Evolutionary conservation across 148 eudicot genomes (phyloP).

Genomic region (Agrostemma githago): DNA sequence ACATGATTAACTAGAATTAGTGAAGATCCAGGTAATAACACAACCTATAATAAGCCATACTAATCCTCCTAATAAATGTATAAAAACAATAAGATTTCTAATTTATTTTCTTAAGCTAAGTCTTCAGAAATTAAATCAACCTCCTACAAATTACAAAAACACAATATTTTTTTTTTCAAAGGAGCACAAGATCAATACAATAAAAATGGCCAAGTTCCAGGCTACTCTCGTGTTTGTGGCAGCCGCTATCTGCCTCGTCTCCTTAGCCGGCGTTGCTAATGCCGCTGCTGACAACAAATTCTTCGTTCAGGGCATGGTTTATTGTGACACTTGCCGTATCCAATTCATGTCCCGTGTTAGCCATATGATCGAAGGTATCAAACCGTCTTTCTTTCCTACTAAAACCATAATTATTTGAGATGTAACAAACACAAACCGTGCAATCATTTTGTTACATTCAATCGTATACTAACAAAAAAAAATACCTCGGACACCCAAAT

Average conservation of each 20-base stretch:
- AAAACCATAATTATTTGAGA: too few species aligned
- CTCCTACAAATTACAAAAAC: background rate
- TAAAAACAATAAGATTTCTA: conserved; percentile 12
- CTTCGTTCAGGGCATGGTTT: conserved; percentile 31
- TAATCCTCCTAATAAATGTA: conserved; percentile 7
- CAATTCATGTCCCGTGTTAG: conserved; percentile 31
- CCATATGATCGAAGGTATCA: conserved; percentile 24
- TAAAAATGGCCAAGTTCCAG: conserved; percentile 21
- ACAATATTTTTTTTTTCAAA: background rate
- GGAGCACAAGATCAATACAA: background rate
- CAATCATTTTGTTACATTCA: background rate
- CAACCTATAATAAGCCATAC: conserved; percentile 15
- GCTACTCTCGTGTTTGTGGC: conserved; percentile 10
- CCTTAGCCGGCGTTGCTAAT: conserved; percentile 17
- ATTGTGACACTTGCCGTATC: conserved; percentile 36
- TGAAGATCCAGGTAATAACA: background rate
- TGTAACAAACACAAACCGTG: background rate
- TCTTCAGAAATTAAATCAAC: conserved; percentile 4
- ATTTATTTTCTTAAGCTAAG: conserved; percentile 9
- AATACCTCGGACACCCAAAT: too few species aligned
- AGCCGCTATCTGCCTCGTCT: conserved; percentile 26
- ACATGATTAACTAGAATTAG: conserved; percentile 23
- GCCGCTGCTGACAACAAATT: conserved; percentile 10
- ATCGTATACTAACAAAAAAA: background rate
- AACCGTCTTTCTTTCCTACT: background rate